These are phyloP conservation scores for Neocucurbitaria cava DNA, from an alignment of 2,329 filamentous ascomycete species.

Conservation along the genomic window DNA sequence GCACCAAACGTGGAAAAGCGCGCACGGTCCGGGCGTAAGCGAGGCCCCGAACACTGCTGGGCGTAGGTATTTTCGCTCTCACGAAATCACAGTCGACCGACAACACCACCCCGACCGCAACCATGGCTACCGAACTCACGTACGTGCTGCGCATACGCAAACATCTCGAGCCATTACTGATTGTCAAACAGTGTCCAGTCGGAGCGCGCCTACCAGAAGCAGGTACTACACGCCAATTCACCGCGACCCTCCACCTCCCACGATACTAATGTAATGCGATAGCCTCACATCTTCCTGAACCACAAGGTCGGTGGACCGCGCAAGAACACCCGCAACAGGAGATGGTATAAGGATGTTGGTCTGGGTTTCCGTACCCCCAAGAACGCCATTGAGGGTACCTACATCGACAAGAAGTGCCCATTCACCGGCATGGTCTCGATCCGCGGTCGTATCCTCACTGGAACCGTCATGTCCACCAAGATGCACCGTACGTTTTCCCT, in stretches of 20 bases:
- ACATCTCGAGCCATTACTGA: constrained; percentile 30
- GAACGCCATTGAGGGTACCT: constrained; percentile 97
- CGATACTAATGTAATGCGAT: constrained; percentile 52
- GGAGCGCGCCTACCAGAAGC: constrained; percentile 99
- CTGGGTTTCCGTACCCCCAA: constrained; percentile 99
- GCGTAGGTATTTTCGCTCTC: constrained; percentile 21
- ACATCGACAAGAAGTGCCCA: constrained; percentile 99
- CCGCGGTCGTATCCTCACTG: constrained; percentile 99
- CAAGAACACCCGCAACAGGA: constrained; percentile 62
- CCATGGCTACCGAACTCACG: constrained; percentile 55
- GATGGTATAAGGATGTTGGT: constrained; percentile 99
- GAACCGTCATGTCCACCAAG: constrained; percentile 99
- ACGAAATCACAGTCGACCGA: constrained; percentile 36
- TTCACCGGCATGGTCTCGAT: constrained; percentile 99
- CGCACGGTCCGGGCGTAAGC: constrained; percentile 13
- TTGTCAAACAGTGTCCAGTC: constrained; percentile 88
- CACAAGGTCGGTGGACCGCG: constrained; percentile 79
- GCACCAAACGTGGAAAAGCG: not conserved
- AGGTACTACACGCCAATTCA: constrained; percentile 39
- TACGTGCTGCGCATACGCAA: constrained; percentile 29
- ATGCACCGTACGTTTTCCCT: constrained; percentile 78
- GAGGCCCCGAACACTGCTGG: constrained; percentile 21
- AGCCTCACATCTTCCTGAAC: constrained; percentile 99
- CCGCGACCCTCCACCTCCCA: constrained; percentile 16
- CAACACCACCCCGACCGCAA: constrained; percentile 47